Evolutionary conservation across 179 eudicot genomes (phyloP).

Genomic region (Gypsophila paniculata): DNA sequence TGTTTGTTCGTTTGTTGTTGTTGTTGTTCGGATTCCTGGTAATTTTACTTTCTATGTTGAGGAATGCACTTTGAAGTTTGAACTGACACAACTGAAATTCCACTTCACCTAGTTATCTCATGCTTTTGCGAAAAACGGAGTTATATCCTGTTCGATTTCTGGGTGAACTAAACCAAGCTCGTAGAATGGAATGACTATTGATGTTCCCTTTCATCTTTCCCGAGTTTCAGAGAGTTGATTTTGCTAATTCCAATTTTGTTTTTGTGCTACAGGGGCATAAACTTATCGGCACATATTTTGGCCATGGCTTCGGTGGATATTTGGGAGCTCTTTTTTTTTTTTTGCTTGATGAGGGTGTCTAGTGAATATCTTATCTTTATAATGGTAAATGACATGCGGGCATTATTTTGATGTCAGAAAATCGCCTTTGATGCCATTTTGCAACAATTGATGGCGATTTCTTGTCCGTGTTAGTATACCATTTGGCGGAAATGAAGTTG

Average conservation of each 20-base stretch:
- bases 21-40: not conserved
- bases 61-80: too few relatives aligned
- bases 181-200: not conserved
- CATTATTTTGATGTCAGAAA: conserved; percentile 29
- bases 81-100: not conserved
- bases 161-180: not conserved
- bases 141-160: not conserved
- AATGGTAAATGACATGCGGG: conserved; percentile 15
- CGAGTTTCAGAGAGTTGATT: not conserved
- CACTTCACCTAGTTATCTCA: not conserved
- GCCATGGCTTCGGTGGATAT: conserved; percentile 9
- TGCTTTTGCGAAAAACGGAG: not conserved
- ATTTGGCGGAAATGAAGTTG: conserved; percentile 19
- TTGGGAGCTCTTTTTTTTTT: not conserved
- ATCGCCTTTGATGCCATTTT: conserved; percentile 21
- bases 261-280: conserved; percentile 12
- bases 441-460: conserved; percentile 5
- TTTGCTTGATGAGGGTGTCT: not conserved
- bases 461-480: conserved; percentile 13
- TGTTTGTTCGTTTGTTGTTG: too few relatives aligned
- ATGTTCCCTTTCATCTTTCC: not conserved
- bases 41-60: too few relatives aligned
- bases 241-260: conserved; percentile 1
- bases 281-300: not conserved
- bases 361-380: conserved; percentile 16